Conservation (phyloP, 164 flowering plant species). For the Piper longum region DNA sequence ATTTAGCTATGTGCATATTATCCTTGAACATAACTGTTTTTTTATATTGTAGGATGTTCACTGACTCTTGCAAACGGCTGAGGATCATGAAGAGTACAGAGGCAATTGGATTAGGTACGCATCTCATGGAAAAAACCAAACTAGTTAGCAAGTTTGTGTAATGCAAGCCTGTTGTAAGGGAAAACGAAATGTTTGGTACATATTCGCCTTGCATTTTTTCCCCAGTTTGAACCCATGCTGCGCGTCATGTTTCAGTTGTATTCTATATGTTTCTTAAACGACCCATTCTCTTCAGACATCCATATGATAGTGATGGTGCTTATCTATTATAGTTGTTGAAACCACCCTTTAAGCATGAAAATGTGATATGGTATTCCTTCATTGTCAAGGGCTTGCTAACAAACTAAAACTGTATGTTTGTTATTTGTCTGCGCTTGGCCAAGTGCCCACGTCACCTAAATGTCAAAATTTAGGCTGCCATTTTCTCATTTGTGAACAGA, state of each 20-base stretch:
- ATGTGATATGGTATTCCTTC: background rate
- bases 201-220: background rate
- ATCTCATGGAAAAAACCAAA: background rate
- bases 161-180: background rate
- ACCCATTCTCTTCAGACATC: background rate
- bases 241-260: background rate
- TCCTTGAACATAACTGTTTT: slow-evolving; percentile 3
- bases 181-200: background rate
- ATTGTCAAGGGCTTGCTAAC: background rate
- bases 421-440: background rate
- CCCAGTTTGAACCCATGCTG: too few species aligned
- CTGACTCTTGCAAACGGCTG: slow-evolving; percentile 44
- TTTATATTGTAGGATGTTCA: slow-evolving; percentile 52
- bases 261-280: background rate
- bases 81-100: slow-evolving; percentile 75
- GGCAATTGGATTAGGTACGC: slow-evolving; percentile 61
- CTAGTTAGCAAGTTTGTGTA: background rate
- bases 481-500: background rate
- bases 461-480: too few species aligned
- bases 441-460: too few species aligned
- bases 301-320: background rate
- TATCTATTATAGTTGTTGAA: background rate
- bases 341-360: background rate
- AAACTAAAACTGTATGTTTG: background rate
- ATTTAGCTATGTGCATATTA: background rate